Base-by-base conservation (phyloP, 805 yeast genomes). In the Kodamaea hsintzibuensis region DNA sequence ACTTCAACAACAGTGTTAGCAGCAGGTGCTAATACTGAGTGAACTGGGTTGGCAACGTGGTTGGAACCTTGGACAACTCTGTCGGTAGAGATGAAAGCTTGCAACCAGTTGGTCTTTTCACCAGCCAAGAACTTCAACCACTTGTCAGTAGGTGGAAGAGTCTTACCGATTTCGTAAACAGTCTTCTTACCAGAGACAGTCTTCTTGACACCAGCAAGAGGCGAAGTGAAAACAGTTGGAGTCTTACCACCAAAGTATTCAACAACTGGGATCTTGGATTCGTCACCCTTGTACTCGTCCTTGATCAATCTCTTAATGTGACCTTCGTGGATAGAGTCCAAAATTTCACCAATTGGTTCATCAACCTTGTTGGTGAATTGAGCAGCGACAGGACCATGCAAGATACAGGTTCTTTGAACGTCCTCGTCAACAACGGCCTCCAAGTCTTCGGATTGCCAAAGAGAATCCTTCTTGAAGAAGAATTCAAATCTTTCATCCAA, bases 341-440 rank as follows among this genome's bases (percentile, higher is more conserved):
- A 76, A 62, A 95, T 91, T 45, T 88, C 89, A 73, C 89, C 86
- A 67, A 95, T 89, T 65, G 99, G 98, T 77, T 91, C 97, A 68
- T 95, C 86, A 57, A 89, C 95, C 67, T 81, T 79, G 65, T 81
- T 88, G 63, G 98, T 86, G 79, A 78, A 92, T 75, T 86, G 91
- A 63, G 97, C 97, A 64, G 99, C 96, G 62, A 95, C 98, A 50
- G 99, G 99, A 64, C 99, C 98, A 66, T 91, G 97, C 66, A 95
- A 82, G 62, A 95, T 91, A 88, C 99, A 96, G n/a, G 98, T 93
- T 82, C 99, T 88, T 74, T 92, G 92, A 58, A 95, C 98, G 71
- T 95, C 99, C 66, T 88, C 91, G 62, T 82, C 98, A 60, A 90
- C 92, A 68, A 95, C 98, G 56, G 98, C 89, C 71, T 91, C 98